Evolutionary conservation across 23 red algal species (phyloP).

Genomic region (Gracilaria caudata): DNA sequence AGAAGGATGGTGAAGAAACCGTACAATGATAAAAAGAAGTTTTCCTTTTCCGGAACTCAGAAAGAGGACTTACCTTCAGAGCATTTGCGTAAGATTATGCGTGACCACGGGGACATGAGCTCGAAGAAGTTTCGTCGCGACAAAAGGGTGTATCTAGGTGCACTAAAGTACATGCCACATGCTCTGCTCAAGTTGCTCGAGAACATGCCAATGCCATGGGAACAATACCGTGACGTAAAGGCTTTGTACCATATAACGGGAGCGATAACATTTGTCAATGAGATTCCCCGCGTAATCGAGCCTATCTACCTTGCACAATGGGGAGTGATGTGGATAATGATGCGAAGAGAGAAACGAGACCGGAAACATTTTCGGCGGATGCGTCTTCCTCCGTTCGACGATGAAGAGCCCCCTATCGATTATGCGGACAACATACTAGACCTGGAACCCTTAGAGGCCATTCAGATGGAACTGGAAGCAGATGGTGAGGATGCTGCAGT

Average conservation of each 20-base stretch:
- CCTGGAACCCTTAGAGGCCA: slow-evolving; percentile 87
- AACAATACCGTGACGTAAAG: slow-evolving; percentile 80
- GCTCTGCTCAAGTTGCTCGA: slow-evolving; percentile 94
- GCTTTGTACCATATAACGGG: slow-evolving; percentile 95
- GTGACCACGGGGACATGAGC: slow-evolving; percentile 95
- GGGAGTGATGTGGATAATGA: slow-evolving; percentile 88
- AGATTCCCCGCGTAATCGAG: slow-evolving; percentile 83
- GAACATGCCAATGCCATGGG: slow-evolving; percentile 98
- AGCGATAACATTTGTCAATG: slow-evolving; percentile 96
- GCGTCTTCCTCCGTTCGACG: slow-evolving; percentile 95
- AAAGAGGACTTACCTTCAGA: slow-evolving; percentile 95
- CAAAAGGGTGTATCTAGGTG: slow-evolving; percentile 92
- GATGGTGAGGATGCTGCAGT: slow-evolving; percentile 87
- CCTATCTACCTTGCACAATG: slow-evolving; percentile 94
- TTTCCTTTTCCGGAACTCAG: slow-evolving; percentile 75
- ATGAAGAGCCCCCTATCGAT: slow-evolving; percentile 96
- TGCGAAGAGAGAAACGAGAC: slow-evolving; percentile 89
- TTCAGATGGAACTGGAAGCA: slow-evolving; percentile 90
- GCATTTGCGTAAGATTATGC: slow-evolving; percentile 92
- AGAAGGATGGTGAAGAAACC: slow-evolving; percentile 37
- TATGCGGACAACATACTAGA: slow-evolving; percentile 93
- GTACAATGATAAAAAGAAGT: slow-evolving; percentile 68
- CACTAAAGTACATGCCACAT: slow-evolving; percentile 96
- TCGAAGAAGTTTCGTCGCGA: slow-evolving; percentile 80
- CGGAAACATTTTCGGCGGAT: slow-evolving; percentile 79